Conservation (phyloP, 2,329 filamentous ascomycete genomes). For the Claviceps humidiphila region DNA sequence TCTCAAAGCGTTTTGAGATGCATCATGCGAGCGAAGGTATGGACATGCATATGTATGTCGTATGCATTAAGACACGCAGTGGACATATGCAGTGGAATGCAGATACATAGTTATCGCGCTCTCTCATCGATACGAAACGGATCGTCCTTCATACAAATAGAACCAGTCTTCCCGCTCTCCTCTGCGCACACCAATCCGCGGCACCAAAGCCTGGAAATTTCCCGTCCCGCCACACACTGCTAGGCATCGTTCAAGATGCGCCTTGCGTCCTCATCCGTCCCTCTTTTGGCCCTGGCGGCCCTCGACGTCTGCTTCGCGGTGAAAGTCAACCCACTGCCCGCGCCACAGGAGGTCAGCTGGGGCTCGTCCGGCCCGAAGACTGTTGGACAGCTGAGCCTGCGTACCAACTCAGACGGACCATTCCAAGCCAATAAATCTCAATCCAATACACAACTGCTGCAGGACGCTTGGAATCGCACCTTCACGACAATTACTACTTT, state of each 20-base stretch:
- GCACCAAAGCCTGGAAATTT: too few relatives aligned
- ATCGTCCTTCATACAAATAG: too few relatives aligned
- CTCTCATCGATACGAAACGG: too few relatives aligned
- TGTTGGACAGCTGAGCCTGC: constrained; percentile 8
- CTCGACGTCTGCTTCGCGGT: constrained; percentile 8
- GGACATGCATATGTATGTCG: too few relatives aligned
- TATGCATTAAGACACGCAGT: too few relatives aligned
- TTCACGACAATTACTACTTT: constrained; percentile 32
- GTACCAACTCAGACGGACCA: constrained; percentile 8
- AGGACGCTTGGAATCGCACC: constrained; percentile 35
- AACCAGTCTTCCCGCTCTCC: too few relatives aligned
- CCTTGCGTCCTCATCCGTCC: neutral
- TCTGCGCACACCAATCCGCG: too few relatives aligned
- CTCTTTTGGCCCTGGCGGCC: constrained; percentile 1
- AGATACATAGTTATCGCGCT: too few relatives aligned
- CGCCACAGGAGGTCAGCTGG: constrained; percentile 14
- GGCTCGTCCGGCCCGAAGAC: constrained; percentile 12
- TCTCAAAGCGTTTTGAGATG: too few relatives aligned
- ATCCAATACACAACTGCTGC: constrained; percentile 17
- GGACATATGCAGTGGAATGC: too few relatives aligned
- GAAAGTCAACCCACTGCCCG: constrained; percentile 16
- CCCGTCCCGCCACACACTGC: neutral
- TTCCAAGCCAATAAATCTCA: constrained; percentile 2
- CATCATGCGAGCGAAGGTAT: too few relatives aligned
- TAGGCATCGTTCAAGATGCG: neutral